Evolutionary conservation across 257 asterid species (phyloP), one percentile per base, ranked within the genome.

Genomic region (Nicotiana otophora): DNA sequence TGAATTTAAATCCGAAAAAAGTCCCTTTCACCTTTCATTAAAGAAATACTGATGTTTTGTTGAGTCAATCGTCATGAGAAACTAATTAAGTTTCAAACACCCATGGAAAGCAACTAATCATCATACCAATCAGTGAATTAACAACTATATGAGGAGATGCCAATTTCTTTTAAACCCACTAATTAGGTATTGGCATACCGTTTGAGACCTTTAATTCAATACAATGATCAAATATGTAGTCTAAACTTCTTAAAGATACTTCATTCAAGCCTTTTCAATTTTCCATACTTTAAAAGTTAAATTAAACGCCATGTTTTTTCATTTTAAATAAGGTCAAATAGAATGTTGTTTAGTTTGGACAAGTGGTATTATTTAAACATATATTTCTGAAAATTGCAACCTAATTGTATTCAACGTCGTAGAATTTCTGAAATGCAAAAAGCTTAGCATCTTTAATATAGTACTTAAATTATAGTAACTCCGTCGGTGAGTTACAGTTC

Each of bases 111-210:
- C 70, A 55, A 77, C 79, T 26, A 23, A 57, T 64, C 79, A 77
- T 53, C 67, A 26, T 23, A 74, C 79, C 79, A 74, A 74, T 74
- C 79, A 74, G 62, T 48, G 61, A 48, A 23, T 23, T 23, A 23
- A 57, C 62, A 8, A 23, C 15, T 46, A 46, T 46, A 46, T 23
- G 61, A 74, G 79, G 79, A 74, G 61, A 48, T 48, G 42, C 11
- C 62, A 48, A 74, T 48, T 74, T 74, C 39, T 74, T 74, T 48
- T n/a, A 58, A 46, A 26, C 39, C 79, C 79, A 74, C 79, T 74
- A 74, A 74, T 74, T 72, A 72, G 39, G 79, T 74, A 26, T 74
- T 74, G 51, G 62, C 42, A 74, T 26, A 17, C 39, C 62, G 28
- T 74, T 23, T 23, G 16, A 48, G 62, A 74, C 79, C 26, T 39